Evolutionary conservation across 2,329 filamentous ascomycete species (phyloP).

Genomic region (Laburnicola sp.): DNA sequence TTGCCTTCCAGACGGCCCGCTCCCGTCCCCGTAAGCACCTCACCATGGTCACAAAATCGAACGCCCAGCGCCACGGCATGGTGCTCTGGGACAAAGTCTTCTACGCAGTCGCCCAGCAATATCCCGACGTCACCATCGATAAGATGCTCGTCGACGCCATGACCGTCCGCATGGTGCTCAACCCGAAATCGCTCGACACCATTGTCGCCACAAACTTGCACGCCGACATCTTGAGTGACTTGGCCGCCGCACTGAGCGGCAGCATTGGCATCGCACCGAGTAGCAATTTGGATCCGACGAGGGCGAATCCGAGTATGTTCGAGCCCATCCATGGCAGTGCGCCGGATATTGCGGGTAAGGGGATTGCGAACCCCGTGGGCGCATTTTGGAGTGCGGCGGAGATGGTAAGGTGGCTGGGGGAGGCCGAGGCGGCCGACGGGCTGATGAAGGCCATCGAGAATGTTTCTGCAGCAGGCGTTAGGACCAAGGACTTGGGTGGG

Average conservation of each 20-base stretch:
- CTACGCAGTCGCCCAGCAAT: constrained; percentile 51
- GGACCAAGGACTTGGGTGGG: constrained; percentile 65
- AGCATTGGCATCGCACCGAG: constrained; percentile 69
- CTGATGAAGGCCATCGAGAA: constrained; percentile 48
- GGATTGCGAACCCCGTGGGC: constrained; percentile 6
- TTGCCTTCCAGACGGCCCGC: constrained; percentile 53
- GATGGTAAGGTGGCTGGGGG: constrained; percentile 8
- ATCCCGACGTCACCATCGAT: constrained; percentile 50
- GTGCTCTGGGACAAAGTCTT: constrained; percentile 55
- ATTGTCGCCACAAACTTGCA: constrained; percentile 53
- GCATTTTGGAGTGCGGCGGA: constrained; percentile 39
- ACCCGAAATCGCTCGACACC: constrained; percentile 51
- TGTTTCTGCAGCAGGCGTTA: constrained; percentile 58
- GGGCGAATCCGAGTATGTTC: constrained; percentile 61
- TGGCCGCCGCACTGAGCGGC: constrained; percentile 66
- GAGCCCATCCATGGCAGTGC: constrained; percentile 7
- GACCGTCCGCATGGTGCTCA: constrained; percentile 53
- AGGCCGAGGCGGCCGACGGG: background rate
- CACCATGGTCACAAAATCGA: constrained; percentile 56
- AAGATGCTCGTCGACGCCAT: constrained; percentile 57
- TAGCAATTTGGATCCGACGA: constrained; percentile 65
- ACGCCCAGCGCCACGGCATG: constrained; percentile 55
- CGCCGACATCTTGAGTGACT: constrained; percentile 67
- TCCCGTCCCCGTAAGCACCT: constrained; percentile 50
- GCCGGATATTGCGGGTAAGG: constrained; percentile 9